Conservation (phyloP, 2,329 filamentous ascomycete species). For the Hypoxylon sp. region DNA sequence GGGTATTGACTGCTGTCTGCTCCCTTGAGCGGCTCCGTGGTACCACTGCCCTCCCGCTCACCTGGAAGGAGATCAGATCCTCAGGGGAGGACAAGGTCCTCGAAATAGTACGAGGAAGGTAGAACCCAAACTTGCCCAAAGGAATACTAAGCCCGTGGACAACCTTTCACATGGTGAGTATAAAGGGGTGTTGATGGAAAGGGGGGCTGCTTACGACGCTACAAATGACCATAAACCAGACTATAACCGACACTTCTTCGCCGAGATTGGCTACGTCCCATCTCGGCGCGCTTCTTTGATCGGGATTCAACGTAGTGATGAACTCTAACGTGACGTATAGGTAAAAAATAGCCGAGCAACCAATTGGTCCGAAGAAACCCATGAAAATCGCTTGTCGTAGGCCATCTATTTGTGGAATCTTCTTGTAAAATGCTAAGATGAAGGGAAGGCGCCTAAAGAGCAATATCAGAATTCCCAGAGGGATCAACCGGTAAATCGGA, state of each 20-base stretch:
- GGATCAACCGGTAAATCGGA: slow-evolving; percentile 78
- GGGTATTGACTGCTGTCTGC: slow-evolving; percentile 24
- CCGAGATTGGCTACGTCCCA: slow-evolving; percentile 74
- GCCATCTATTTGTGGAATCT: slow-evolving; percentile 83
- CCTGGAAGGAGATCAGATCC: slow-evolving; percentile 39
- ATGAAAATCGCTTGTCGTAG: slow-evolving; percentile 83
- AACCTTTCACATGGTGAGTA: slow-evolving; percentile 60
- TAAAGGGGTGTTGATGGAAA: slow-evolving; percentile 15
- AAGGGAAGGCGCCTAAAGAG: slow-evolving; percentile 82
- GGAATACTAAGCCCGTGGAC: slow-evolving; percentile 88
- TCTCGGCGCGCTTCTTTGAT: slow-evolving; percentile 69
- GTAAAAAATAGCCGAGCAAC: slow-evolving; percentile 91
- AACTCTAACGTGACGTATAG: slow-evolving; percentile 86
- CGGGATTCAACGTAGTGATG: slow-evolving; percentile 63
- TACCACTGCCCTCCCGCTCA: slow-evolving; percentile 24
- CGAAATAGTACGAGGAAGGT: slow-evolving; percentile 74
- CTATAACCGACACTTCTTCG: slow-evolving; percentile 77
- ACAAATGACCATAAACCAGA: slow-evolving; percentile 89
- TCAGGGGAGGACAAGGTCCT: slow-evolving; percentile 58
- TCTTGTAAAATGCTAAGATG: slow-evolving; percentile 77
- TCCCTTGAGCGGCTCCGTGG: slow-evolving; percentile 42
- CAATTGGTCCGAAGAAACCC: slow-evolving; percentile 93
- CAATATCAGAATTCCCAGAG: slow-evolving; percentile 80
- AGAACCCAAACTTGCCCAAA: slow-evolving; percentile 73
- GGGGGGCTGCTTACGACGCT: slow-evolving; percentile 75